Evolutionary conservation across 2,329 filamentous ascomycete species (phyloP).

Genomic region (Sclerotinia trifoliorum): DNA sequence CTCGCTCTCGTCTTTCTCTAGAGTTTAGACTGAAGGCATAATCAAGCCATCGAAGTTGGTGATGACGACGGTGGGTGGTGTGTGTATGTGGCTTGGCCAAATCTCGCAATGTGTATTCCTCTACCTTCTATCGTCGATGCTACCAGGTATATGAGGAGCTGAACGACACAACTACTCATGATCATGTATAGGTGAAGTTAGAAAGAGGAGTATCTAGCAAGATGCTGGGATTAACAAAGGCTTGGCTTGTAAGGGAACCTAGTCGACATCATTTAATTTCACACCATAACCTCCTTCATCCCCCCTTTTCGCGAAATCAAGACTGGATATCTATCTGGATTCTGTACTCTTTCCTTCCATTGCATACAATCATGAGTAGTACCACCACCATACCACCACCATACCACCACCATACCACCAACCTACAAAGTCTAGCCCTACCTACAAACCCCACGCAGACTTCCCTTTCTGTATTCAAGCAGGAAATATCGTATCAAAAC

Average conservation of each 20-base stretch:
- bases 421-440: not conserved
- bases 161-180: not conserved
- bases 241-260: not conserved
- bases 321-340: not conserved
- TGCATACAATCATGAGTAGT: not conserved
- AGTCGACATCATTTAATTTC: not conserved
- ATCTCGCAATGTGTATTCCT: not conserved
- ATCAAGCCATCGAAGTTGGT: not conserved
- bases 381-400: not conserved
- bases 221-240: not conserved
- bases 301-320: constrained; percentile 15
- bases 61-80: not conserved
- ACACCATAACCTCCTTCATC: not conserved
- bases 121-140: not conserved
- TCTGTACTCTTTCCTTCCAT: not conserved
- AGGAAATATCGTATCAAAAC: constrained; percentile 1
- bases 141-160: not conserved
- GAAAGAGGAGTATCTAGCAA: not conserved
- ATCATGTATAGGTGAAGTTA: not conserved
- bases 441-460: not conserved
- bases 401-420: not conserved
- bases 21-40: not conserved
- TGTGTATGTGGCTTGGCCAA: not conserved
- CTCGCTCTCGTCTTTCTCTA: not conserved
- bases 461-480: not conserved